phyloP scores from a whole-genome alignment of 140 eudicot species.

The Senecio squalidus region DNA sequence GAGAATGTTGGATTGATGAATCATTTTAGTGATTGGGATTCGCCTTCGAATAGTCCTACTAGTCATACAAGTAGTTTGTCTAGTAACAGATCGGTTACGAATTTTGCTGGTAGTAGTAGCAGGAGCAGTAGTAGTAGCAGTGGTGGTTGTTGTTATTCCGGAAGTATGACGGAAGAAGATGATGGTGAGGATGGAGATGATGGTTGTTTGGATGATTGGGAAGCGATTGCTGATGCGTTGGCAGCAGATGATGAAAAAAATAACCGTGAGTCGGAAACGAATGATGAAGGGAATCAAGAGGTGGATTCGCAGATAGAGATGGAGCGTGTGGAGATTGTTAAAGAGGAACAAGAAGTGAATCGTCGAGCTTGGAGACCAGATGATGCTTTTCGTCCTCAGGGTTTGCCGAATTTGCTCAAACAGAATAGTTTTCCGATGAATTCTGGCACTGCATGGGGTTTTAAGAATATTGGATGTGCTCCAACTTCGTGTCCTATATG shows the following conservation, averaged over 20 bases:
- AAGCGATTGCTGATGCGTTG: conserved; percentile 75
- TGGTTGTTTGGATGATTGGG: conserved; percentile 78
- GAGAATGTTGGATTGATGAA: conserved; percentile 22
- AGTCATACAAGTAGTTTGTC: conserved; percentile 41
- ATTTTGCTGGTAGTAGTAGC: conserved; percentile 54
- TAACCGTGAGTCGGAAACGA: conserved; percentile 12
- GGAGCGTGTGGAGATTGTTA: neutral
- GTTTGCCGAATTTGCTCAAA: conserved; percentile 54
- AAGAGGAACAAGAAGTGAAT: conserved; percentile 6
- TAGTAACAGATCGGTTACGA: conserved; percentile 38
- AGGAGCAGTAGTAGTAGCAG: conserved; percentile 35
- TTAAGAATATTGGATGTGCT: conserved; percentile 30
- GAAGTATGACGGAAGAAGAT: conserved; percentile 56
- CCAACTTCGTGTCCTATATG: conserved; percentile 27
- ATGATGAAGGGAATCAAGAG: conserved; percentile 18
- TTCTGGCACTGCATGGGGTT: conserved; percentile 23
- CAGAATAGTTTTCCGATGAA: conserved; percentile 52
- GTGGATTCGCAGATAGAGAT: conserved; percentile 4
- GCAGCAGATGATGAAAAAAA: conserved; percentile 50
- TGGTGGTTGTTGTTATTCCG: conserved; percentile 43
- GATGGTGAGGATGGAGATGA: conserved; percentile 53
- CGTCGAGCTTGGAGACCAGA: conserved; percentile 74
- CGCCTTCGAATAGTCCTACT: conserved; percentile 47
- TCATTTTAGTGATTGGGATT: conserved; percentile 40
- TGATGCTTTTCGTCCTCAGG: conserved; percentile 66